These are phyloP conservation scores for Berberis vulgaris DNA, from an alignment of 164 flowering plant genomes.

Conservation along the genomic window DNA sequence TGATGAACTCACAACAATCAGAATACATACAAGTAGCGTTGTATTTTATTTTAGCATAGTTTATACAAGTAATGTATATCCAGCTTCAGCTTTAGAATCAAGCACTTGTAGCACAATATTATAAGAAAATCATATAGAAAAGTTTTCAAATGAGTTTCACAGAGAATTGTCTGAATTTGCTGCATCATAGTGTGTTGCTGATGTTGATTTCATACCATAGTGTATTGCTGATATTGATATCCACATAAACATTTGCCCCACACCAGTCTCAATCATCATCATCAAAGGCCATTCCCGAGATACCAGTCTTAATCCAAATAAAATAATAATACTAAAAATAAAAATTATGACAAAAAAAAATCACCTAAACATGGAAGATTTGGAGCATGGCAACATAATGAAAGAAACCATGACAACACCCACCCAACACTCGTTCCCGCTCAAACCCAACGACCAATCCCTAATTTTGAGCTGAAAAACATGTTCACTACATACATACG, in stretches of 20 bases:
- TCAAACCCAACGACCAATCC: neutral
- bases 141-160: no score
- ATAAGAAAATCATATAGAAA: no score
- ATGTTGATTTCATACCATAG: no score
- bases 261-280: neutral
- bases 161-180: no score
- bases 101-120: no score
- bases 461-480: neutral
- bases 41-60: no score
- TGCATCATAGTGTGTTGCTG: no score
- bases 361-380: neutral
- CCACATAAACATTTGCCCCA: neutral
- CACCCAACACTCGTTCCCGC: neutral
- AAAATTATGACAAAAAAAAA: neutral
- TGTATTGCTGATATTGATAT: no score
- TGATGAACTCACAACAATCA: neutral
- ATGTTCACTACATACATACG: constrained; percentile 10
- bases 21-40: no score
- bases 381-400: neutral
- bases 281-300: no score
- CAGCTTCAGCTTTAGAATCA: no score
- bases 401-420: neutral
- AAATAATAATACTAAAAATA: neutral
- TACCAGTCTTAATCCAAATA: neutral
- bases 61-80: no score